phyloP scores from a whole-genome alignment of 352 stramenopile species.

The Pythium aphanidermatum region DNA sequence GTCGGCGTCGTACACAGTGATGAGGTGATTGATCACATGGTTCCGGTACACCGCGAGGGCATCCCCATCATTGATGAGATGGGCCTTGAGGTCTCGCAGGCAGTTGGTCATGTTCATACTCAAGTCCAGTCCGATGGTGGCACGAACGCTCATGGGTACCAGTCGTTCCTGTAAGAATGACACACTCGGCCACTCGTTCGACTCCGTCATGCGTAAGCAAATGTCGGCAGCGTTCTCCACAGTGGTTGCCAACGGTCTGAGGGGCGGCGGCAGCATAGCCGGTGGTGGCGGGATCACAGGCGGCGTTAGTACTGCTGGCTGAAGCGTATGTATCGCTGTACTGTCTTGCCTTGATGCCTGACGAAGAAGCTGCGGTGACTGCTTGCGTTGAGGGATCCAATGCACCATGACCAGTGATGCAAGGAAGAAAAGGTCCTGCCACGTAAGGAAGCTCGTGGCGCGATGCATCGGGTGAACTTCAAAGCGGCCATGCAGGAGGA shows the following conservation, averaged over 20 bases:
- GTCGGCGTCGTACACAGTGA: constrained; percentile 11
- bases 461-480: constrained; percentile 65
- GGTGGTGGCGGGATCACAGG: constrained; percentile 5
- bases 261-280: neutral
- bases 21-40: constrained; percentile 34
- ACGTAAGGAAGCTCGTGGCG: constrained; percentile 49
- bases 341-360: too few species aligned
- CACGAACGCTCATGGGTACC: constrained; percentile 39
- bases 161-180: constrained; percentile 49
- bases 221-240: constrained; percentile 53
- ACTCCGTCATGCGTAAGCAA: constrained; percentile 18
- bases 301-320: constrained; percentile 4
- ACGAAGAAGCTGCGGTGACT: constrained; percentile 28
- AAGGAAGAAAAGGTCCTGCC: constrained; percentile 66
- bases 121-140: constrained; percentile 57
- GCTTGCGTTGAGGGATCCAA: constrained; percentile 60
- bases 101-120: constrained; percentile 55
- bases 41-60: constrained; percentile 39
- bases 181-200: constrained; percentile 42
- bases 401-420: constrained; percentile 66
- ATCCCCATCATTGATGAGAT: constrained; percentile 73
- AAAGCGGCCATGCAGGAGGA: constrained; percentile 69
- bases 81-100: constrained; percentile 66
- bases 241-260: constrained; percentile 8
- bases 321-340: constrained; percentile 1